A percentile compares a stretch with the other conserved stretches of the same genome.
Conservation (phyloP, 139 green algal genomes). For the Chlamydomonas asymmetrica region DNA sequence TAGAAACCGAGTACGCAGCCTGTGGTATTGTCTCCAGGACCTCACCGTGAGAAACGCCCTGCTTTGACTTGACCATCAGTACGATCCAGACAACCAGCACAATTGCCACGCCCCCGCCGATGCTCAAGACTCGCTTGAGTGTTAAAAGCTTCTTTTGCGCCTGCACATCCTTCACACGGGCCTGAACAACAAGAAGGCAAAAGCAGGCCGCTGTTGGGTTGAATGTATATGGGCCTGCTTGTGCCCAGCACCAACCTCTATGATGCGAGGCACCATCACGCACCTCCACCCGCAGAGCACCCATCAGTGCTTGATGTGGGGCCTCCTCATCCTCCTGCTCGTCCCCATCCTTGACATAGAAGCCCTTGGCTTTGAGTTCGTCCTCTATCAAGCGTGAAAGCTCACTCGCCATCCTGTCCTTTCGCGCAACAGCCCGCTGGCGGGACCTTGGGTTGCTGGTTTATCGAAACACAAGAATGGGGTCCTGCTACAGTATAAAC, state of each 20-base stretch:
- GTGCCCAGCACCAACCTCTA: background rate
- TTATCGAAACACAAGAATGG: too few species aligned
- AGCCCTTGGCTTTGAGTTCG: slow-evolving; percentile 40
- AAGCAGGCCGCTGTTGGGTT: background rate
- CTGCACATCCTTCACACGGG: slow-evolving; percentile 49
- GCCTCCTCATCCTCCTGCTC: slow-evolving; percentile 26
- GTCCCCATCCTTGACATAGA: slow-evolving; percentile 31
- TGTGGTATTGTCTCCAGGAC: too few species aligned
- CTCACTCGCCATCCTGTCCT: too few species aligned
- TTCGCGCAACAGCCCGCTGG: too few species aligned
- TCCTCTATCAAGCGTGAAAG: slow-evolving; percentile 27
- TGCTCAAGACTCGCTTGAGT: slow-evolving; percentile 48
- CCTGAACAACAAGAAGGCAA: slow-evolving; percentile 21
- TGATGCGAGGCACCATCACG: background rate
- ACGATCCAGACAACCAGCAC: slow-evolving; percentile 42
- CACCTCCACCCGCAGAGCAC: slow-evolving; percentile 50
- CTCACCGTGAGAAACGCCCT: too few species aligned
- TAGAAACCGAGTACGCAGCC: too few species aligned
- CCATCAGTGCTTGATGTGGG: slow-evolving; percentile 43
- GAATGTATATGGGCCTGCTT: background rate
- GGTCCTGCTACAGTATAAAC: too few species aligned
- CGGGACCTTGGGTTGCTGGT: too few species aligned
- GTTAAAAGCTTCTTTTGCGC: slow-evolving; percentile 45
- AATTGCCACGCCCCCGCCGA: slow-evolving; percentile 47
- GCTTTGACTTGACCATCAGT: slow-evolving; percentile 26